Conservation (phyloP, 139 green algal species). For the Gonium pectorale region DNA sequence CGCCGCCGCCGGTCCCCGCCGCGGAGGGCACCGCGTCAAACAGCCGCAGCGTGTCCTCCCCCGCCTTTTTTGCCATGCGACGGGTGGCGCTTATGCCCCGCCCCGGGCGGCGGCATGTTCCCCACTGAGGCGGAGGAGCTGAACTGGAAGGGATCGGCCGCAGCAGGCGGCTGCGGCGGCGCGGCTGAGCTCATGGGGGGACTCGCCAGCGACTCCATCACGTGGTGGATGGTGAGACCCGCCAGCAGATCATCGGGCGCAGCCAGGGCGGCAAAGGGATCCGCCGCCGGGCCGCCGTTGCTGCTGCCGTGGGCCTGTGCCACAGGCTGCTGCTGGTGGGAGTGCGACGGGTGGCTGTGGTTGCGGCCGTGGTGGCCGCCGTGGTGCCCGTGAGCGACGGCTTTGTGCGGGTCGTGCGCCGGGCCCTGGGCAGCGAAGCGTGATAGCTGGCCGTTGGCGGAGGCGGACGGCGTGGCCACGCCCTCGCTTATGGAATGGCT, state of each 20-base stretch:
- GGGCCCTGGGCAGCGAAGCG: slow-evolving; percentile 3
- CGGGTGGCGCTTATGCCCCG: slow-evolving; percentile 15
- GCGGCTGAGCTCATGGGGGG: neutral
- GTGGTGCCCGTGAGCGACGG: too few relatives aligned
- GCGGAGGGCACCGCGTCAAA: slow-evolving; percentile 31
- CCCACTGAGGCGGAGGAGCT: neutral
- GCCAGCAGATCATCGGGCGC: slow-evolving; percentile 24
- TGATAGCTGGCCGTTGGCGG: neutral
- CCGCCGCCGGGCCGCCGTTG: neutral
- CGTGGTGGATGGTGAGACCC: slow-evolving; percentile 39
- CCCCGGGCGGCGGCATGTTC: neutral
- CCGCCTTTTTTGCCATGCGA: slow-evolving; percentile 4
- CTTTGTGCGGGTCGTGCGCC: neutral
- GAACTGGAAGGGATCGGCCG: slow-evolving; percentile 8
- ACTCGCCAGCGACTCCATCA: slow-evolving; percentile 6
- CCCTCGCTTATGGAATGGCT: slow-evolving; percentile 32
- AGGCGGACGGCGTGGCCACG: neutral
- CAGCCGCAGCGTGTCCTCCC: slow-evolving; percentile 34
- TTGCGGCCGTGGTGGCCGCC: neutral
- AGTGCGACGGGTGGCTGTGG: neutral
- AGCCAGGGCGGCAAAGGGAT: neutral
- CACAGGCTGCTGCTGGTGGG: neutral
- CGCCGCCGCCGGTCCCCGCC: neutral
- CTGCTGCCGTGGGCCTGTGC: neutral
- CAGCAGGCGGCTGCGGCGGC: neutral